These are phyloP conservation scores for Phytophthora melonis DNA, from an alignment of 352 stramenopile genomes.

Conservation along the genomic window DNA sequence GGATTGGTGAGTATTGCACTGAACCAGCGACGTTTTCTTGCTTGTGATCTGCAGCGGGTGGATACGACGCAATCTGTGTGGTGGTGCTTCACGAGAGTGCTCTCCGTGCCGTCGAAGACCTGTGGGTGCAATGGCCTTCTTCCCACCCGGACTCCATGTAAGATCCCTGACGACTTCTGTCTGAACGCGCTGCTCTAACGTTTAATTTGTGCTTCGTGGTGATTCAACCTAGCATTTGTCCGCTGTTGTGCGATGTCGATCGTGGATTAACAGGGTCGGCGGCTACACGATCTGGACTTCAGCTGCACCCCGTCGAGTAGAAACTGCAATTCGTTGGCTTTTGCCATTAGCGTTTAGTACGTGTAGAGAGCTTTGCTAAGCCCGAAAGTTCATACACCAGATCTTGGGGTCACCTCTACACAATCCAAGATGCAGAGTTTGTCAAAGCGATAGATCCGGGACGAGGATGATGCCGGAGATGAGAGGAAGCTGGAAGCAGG, in stretches of 20 bases:
- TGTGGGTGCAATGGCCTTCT: conserved; percentile 79
- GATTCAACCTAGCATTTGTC: conserved; percentile 60
- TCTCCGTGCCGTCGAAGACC: conserved; percentile 66
- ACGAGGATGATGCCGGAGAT: conserved; percentile 28
- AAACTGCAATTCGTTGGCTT: not conserved
- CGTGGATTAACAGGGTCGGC: conserved; percentile 20
- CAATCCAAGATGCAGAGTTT: conserved; percentile 10
- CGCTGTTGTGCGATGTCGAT: conserved; percentile 69
- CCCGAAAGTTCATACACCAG: conserved; percentile 2
- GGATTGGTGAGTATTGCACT: not conserved
- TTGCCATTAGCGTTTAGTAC: too few relatives aligned
- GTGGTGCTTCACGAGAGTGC: conserved; percentile 75
- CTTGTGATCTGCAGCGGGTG: conserved; percentile 78
- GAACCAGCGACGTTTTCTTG: not conserved
- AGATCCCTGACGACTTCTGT: conserved; percentile 8
- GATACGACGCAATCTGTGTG: conserved; percentile 97
- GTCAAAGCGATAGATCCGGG: conserved; percentile 46
- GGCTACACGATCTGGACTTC: conserved; percentile 30
- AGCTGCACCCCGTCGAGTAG: conserved; percentile 39
- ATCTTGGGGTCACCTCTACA: conserved; percentile 16
- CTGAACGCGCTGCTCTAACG: conserved; percentile 9
- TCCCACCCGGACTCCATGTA: conserved; percentile 59
- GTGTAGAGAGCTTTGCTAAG: conserved; percentile 1
- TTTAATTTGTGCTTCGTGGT: not conserved
- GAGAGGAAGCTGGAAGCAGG: conserved; percentile 12